These are phyloP conservation scores for Pichia sp. DNA, from an alignment of 1,139 yeast species.

Conservation along the genomic window DNA sequence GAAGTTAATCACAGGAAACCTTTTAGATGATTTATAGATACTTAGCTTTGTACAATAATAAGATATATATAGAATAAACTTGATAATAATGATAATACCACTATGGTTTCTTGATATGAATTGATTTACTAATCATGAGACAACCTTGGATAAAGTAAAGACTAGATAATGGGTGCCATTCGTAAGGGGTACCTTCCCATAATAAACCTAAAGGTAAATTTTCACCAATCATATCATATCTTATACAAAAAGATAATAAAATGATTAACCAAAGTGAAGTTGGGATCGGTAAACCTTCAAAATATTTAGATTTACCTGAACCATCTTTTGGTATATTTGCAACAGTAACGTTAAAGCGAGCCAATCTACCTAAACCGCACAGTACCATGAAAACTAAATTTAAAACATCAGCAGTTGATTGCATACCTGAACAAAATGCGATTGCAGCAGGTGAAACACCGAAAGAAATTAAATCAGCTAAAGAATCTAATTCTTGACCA, in stretches of 20 bases:
- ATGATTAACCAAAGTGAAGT: constrained; percentile 70
- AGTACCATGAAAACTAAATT: constrained; percentile 77
- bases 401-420: constrained; percentile 72
- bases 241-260: constrained; percentile 60
- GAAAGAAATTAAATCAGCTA: constrained; percentile 89
- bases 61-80: not conserved
- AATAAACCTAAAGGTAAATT: constrained; percentile 59
- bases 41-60: not conserved
- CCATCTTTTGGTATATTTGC: constrained; percentile 86
- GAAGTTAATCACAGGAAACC: constrained; percentile 13
- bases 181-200: constrained; percentile 49
- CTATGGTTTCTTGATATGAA: constrained; percentile 84
- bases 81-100: not conserved
- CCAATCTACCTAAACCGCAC: constrained; percentile 89
- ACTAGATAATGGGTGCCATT: constrained; percentile 64
- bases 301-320: constrained; percentile 69
- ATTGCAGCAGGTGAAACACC: constrained; percentile 92
- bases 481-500: constrained; percentile 96
- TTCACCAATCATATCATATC: constrained; percentile 34
- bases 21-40: constrained; percentile 6
- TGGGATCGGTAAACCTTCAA: constrained; percentile 96
- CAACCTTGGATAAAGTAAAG: constrained; percentile 77
- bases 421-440: constrained; percentile 87
- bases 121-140: constrained; percentile 84
- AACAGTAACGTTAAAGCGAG: constrained; percentile 91